Base-by-base conservation (phyloP, 768 basidiomycete species). In the Lactarius hatsudake region DNA sequence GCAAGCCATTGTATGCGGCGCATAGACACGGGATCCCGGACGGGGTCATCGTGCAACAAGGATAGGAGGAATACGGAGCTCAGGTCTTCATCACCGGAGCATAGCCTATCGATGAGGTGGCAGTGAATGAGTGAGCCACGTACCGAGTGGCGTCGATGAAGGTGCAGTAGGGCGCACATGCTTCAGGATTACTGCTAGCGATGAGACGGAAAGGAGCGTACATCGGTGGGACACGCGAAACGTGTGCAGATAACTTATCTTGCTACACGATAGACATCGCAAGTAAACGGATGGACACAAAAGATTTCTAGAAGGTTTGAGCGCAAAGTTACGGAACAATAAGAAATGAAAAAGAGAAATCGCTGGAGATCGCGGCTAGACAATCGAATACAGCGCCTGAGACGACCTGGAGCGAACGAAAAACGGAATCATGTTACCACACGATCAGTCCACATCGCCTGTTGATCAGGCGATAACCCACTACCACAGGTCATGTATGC, bases 31-130 rank as follows among this genome's bases (percentile, higher is more conserved):
- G 60, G 32, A 48, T 15, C 60, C 60, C 32, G 59, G 59, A 23
- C 10, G 7, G 43, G 36, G 51, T 26, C 36, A 66, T 40, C 54
- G n/a, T 43, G 43, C 36, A 45, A 51, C 51, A 10, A 51, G 45
- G 59, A 23, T 2, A 48, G 32, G 36, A 34, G 45, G 45, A 43
- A n/a, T 34, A 9, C 34, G 51, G 26, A 10, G 30, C 36, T n/a
- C 54, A 23, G 30, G 26, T 17, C 0, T 53, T 53, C 30, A 60
- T 63, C 26, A 51, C 61, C 51, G 30, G 36, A 43, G 53, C 42
- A 61, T 55, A 36, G 42, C 61, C 43, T 23, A 61, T 61, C 68
- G 67, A 62, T 69, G 55, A 36, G 45, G 65, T 58, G 62, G 66
- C 68, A 42, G 60, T 60, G 57, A 59, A 55, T 53, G 34, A 26